Percentiles rank a stretch among this genome's conserved stretches.
Evolutionary conservation across 768 basidiomycete species (phyloP).

Genomic region (Leccinum rimulosum): DNA sequence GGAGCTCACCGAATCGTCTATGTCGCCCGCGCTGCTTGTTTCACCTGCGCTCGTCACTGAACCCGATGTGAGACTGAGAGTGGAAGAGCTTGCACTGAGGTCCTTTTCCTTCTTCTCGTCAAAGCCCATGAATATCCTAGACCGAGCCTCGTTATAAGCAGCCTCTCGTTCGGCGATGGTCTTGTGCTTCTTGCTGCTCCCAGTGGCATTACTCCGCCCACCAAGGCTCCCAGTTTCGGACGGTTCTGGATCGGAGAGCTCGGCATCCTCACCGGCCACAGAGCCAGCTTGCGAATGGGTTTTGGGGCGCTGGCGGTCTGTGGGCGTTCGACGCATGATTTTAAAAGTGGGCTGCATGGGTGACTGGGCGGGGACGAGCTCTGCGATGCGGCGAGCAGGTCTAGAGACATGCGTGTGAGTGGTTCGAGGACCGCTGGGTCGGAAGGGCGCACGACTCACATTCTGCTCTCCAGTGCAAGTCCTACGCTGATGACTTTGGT

Average conservation of each 20-base stretch:
- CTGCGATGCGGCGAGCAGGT: conserved; percentile 65
- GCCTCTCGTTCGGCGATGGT: conserved; percentile 86
- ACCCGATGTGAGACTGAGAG: conserved; percentile 66
- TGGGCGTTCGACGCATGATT: conserved; percentile 73
- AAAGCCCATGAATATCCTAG: conserved; percentile 83
- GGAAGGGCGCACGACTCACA: conserved; percentile 48
- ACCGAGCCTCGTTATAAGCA: conserved; percentile 85
- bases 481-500: conserved; percentile 63
- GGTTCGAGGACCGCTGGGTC: not conserved
- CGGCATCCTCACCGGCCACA: conserved; percentile 70
- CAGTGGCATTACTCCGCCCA: conserved; percentile 62
- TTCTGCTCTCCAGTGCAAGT: conserved; percentile 62
- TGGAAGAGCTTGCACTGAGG: conserved; percentile 74
- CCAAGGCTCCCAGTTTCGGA: conserved; percentile 79
- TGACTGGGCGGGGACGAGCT: conserved; percentile 75
- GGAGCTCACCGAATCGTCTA: conserved; percentile 67
- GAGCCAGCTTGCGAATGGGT: conserved; percentile 73
- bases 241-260: conserved; percentile 75
- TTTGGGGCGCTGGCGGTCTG: conserved; percentile 54
- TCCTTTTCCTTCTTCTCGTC: conserved; percentile 72
- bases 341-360: conserved; percentile 75
- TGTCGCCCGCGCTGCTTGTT: conserved; percentile 60
- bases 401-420: conserved; percentile 38
- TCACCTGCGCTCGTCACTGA: conserved; percentile 58
- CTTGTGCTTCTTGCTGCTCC: conserved; percentile 63